These are phyloP conservation scores for Neurospora sp. DNA, from an alignment of 495 filamentous ascomycete genomes.

Conservation along the genomic window DNA sequence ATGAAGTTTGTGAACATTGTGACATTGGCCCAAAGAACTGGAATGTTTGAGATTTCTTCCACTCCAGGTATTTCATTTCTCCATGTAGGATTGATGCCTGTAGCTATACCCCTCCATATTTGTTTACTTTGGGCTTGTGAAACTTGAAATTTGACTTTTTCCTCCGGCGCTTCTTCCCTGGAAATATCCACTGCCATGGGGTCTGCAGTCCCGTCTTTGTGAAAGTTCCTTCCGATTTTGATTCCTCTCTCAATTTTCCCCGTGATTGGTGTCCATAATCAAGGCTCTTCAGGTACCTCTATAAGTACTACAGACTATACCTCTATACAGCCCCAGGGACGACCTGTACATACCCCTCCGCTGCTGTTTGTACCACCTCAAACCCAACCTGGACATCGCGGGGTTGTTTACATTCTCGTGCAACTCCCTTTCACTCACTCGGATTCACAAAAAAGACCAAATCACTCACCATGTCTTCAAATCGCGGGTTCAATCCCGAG, in stretches of 20 bases:
- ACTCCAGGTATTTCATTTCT: not conserved
- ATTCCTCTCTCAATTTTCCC: not conserved
- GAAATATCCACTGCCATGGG: not conserved
- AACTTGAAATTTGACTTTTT: not conserved
- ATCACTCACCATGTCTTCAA: slow-evolving; percentile 12
- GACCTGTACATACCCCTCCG: not conserved
- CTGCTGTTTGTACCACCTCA: not conserved
- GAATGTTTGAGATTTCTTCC: not conserved
- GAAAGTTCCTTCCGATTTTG: not conserved
- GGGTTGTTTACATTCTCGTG: not conserved
- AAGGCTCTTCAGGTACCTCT: not conserved
- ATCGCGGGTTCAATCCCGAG: slow-evolving; percentile 30
- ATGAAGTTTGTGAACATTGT: not conserved
- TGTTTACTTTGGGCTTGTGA: not conserved
- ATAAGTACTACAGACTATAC: not conserved
- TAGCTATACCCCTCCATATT: not conserved
- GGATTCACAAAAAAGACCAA: not conserved
- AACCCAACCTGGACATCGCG: not conserved
- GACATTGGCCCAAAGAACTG: not conserved
- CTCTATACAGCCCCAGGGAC: not conserved
- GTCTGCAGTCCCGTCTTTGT: not conserved
- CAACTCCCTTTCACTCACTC: not conserved
- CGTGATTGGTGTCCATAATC: not conserved
- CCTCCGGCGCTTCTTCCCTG: not conserved
- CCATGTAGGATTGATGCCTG: not conserved